Evolutionary conservation across 2,329 filamentous ascomycete genomes (phyloP).

Genomic region (Alternaria sp.): DNA sequence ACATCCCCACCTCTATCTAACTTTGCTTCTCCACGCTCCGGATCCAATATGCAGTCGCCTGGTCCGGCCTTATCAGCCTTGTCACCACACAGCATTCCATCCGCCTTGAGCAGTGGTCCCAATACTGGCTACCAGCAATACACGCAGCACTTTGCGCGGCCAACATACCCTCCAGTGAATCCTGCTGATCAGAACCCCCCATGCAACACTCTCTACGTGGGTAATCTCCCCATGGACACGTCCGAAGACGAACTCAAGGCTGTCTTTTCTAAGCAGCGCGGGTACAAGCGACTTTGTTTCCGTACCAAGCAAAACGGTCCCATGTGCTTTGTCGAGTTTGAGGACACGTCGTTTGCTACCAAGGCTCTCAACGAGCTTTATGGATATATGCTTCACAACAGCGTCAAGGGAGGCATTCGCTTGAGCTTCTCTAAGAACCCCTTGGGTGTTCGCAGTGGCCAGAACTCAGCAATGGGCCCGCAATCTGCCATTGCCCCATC

Average conservation of each 20-base stretch:
- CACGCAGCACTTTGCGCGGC: slow-evolving; percentile 65
- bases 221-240: slow-evolving; percentile 92
- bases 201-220: slow-evolving; percentile 97
- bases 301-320: slow-evolving; percentile 93
- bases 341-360: slow-evolving; percentile 89
- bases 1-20: slow-evolving; percentile 64
- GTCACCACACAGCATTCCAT: slow-evolving; percentile 66
- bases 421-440: slow-evolving; percentile 98
- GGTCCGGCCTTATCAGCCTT: slow-evolving; percentile 52
- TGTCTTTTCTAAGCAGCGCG: slow-evolving; percentile 90
- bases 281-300: slow-evolving; percentile 95
- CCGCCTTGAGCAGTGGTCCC: slow-evolving; percentile 58
- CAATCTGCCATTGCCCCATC: slow-evolving; percentile 61
- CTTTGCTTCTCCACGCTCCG: slow-evolving; percentile 60
- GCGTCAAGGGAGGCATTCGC: slow-evolving; percentile 91
- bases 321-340: slow-evolving; percentile 99
- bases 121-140: slow-evolving; percentile 64
- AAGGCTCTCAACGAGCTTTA: slow-evolving; percentile 91
- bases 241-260: slow-evolving; percentile 95
- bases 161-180: slow-evolving; percentile 84
- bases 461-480: slow-evolving; percentile 64
- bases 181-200: slow-evolving; percentile 96
- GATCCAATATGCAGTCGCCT: slow-evolving; percentile 60
- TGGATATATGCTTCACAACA: slow-evolving; percentile 86
- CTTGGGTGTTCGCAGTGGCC: slow-evolving; percentile 84